A percentile compares a stretch with the other conserved stretches of the same genome.
Conservation (phyloP, 768 basidiomycete genomes). For the Mycena haematopus region DNA sequence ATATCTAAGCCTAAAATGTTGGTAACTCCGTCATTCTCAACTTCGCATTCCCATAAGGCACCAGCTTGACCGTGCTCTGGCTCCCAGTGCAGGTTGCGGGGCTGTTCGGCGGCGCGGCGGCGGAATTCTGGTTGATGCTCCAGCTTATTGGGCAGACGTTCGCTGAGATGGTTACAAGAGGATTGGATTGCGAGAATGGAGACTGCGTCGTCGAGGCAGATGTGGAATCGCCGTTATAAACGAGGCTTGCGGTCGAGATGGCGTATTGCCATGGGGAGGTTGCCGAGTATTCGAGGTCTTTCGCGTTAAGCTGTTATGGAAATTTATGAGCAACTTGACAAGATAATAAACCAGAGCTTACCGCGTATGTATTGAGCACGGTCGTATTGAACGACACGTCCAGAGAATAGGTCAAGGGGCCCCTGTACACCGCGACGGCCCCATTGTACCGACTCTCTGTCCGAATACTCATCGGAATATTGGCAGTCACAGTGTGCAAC, state of each 20-base stretch:
- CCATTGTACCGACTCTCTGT: conserved; percentile 12
- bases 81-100: conserved; percentile 24
- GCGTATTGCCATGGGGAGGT: conserved; percentile 26
- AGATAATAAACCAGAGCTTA: neutral
- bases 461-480: conserved; percentile 23
- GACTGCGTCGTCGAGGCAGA: conserved; percentile 7
- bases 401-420: conserved; percentile 24
- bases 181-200: conserved; percentile 18
- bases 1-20: conserved; percentile 4
- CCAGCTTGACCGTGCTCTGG: conserved; percentile 18
- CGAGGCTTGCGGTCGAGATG: conserved; percentile 18
- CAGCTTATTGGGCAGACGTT: conserved; percentile 25
- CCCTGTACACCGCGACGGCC: conserved; percentile 23
- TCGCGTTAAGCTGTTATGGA: conserved; percentile 10
- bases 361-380: conserved; percentile 11
- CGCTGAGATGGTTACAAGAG: conserved; percentile 23
- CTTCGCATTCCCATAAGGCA: conserved; percentile 26
- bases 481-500: conserved; percentile 18
- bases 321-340: neutral
- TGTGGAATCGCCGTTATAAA: conserved; percentile 23
- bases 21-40: conserved; percentile 25
- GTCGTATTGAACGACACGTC: conserved; percentile 3
- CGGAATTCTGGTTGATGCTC: conserved; percentile 8
- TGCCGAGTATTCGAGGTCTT: conserved; percentile 22
- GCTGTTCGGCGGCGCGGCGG: conserved; percentile 15